Base-by-base conservation (phyloP, 1,284 basidiomycete species). In the Cutaneotrichosporon sp. region DNA sequence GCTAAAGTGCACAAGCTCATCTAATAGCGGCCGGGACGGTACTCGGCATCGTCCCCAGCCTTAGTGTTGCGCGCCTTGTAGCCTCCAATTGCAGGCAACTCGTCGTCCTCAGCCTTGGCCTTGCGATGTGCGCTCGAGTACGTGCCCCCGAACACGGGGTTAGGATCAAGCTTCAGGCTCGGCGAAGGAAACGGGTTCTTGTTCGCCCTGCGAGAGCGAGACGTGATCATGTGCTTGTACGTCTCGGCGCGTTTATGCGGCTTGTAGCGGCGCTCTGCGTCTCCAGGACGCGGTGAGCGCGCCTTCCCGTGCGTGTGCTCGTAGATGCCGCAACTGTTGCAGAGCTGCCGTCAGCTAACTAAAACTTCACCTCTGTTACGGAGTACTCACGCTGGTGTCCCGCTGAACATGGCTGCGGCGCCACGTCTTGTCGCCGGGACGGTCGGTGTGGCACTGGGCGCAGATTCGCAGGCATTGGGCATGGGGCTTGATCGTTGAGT, bases 321-420 rank as follows among this genome's bases (percentile, higher is more conserved):
- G 46, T 48, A 52, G 20, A 55, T 55, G 10, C 54, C 54, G 34
- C 54, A 55, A 39, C 52, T 55, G 46, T 55, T 55, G 50, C 54
- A 55, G 39, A 55, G 45, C 54, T 55, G 43, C 2, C 19, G 45
- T 41, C 19, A 52, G 45, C 20, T 14, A n/a, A 14, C 37, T 12
- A n/a, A 25, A 35, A 10, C 22, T 5, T n/a, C n/a, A n/a, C n/a
- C n/a, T n/a, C n/a, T n/a, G n/a, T n/a, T n/a, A n/a, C 12, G 16
- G 11, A 12, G 25, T 16, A 48, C 49, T 51, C 31, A 51, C 49
- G n/a, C 46, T 49, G 19, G 37, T 52, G 29, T 44, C 26, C 26
- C 39, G 37, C 25, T 50, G 49, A 17, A 43, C 20, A 19, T 46
- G 35, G 22, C 44, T 46, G 32, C 48, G 49, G 31, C 54, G 54